These are phyloP conservation scores for Populus euphratica DNA, from an alignment of 345 rosid genomes.

Conservation along the genomic window DNA sequence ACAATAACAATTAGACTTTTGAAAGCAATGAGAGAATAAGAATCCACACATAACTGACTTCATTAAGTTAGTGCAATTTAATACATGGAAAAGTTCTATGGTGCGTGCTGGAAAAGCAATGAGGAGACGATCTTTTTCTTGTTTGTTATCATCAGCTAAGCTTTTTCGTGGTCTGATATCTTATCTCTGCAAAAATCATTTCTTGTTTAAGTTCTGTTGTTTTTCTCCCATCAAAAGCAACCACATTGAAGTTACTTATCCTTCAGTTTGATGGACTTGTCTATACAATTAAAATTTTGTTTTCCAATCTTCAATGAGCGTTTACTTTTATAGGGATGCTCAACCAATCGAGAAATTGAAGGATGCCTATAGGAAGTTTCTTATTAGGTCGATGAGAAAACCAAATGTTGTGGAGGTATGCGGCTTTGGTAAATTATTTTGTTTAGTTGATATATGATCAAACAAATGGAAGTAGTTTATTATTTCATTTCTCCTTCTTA, in stretches of 20 bases:
- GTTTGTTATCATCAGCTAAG: background rate
- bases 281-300: background rate
- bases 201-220: background rate
- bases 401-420: slow-evolving; percentile 48
- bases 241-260: background rate
- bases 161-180: background rate
- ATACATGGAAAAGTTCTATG: background rate
- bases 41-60: background rate
- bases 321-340: slow-evolving; percentile 48
- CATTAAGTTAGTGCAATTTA: background rate
- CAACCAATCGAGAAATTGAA: slow-evolving; percentile 71
- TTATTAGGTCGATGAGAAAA: slow-evolving; percentile 62
- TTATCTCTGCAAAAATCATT: background rate
- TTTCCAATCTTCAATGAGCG: background rate
- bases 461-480: slow-evolving; percentile 2
- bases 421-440: slow-evolving; percentile 3
- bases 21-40: too few species aligned
- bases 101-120: background rate
- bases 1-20: background rate
- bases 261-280: slow-evolving; percentile 2
- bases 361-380: slow-evolving; percentile 69
- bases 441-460: background rate
- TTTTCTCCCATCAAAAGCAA: background rate
- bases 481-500: slow-evolving; percentile 14
- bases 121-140: background rate